Evolutionary conservation across 2,329 filamentous ascomycete genomes (phyloP).

Genomic region (Trichoderma afroharzianum): DNA sequence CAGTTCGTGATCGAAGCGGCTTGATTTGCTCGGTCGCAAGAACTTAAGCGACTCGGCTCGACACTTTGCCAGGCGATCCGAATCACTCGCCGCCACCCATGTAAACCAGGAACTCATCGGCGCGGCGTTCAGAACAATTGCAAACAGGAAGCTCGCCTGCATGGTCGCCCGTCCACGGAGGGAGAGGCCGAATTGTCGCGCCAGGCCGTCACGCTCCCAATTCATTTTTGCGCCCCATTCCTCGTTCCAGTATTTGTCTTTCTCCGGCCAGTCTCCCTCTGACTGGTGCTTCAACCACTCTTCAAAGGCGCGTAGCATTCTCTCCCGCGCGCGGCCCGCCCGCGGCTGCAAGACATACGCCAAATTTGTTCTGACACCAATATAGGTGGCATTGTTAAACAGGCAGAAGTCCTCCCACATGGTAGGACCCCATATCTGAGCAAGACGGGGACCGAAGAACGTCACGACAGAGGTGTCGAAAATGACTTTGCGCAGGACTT

Average conservation of each 20-base stretch:
- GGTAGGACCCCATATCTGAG: background rate
- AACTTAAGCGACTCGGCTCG: background rate
- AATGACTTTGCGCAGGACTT: background rate
- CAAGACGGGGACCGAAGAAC: slow-evolving; percentile 4
- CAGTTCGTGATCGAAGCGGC: background rate
- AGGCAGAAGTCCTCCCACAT: slow-evolving; percentile 7
- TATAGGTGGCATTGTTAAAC: slow-evolving; percentile 5
- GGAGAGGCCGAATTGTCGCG: background rate
- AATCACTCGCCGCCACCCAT: background rate
- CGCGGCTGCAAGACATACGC: background rate
- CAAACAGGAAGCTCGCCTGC: slow-evolving; percentile 4
- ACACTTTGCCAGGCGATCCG: background rate
- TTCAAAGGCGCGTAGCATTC: slow-evolving; percentile 6
- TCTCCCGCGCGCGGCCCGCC: background rate
- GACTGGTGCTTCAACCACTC: background rate
- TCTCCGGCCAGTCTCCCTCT: background rate
- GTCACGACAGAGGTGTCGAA: background rate
- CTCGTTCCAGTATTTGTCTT: background rate
- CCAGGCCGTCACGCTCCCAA: background rate
- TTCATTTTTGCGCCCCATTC: slow-evolving; percentile 7
- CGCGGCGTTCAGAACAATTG: background rate
- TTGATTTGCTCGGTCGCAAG: background rate
- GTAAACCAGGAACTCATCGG: background rate
- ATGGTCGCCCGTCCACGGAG: slow-evolving; percentile 1
- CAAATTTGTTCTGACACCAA: background rate